Base-by-base conservation (phyloP, 148 eudicot genomes). In the Vaccinium darrowii region DNA sequence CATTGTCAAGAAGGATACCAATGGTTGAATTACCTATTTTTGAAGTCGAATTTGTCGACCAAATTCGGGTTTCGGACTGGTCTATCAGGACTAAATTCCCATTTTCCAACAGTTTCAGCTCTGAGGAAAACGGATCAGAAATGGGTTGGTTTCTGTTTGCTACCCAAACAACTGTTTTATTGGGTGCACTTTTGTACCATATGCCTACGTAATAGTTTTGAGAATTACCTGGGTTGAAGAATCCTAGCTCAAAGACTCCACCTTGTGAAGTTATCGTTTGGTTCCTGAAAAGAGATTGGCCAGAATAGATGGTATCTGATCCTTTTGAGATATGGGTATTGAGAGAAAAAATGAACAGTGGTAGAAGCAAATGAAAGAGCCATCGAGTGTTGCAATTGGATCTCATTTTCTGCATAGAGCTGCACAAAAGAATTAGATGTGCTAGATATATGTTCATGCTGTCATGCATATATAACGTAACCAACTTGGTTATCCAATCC, bases 301-400 rank as follows among this genome's bases (percentile, higher is more conserved):
- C 81, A 53, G 81, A 18, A 78, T n/a, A 50, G 21, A 52, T 52
- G 43, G 62, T 78, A 53, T 78, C 62, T 78, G 81, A 52, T 52
- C 21, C 81, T 52, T 53, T 23, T 6, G 62, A 78, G 21, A 51
- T 36, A 13, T 53, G 58, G 62, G 39, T 11, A 78, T 78, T 76
- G 62, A 53, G 56, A 33, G 62, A 78, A 16, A 78, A 8, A 51
- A 78, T 23, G 39, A 13, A 23, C 1, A 78, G 18, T 16, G 30
- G 54, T 27, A 53, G 43, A 53, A 53, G 11, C 10, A 2, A 52
- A 25, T 13, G 62, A 23, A 53, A 52, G 39, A 52, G 62, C 60
- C 81, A 78, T 78, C 5, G 81, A 50, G 14, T 78, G 18, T 78
- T 78, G 81, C 57, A 49, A 18, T 19, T 76, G 79, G 27, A 56